Evolutionary conservation across 345 rosid genomes (phyloP).

Genomic region (Brassica napus): DNA sequence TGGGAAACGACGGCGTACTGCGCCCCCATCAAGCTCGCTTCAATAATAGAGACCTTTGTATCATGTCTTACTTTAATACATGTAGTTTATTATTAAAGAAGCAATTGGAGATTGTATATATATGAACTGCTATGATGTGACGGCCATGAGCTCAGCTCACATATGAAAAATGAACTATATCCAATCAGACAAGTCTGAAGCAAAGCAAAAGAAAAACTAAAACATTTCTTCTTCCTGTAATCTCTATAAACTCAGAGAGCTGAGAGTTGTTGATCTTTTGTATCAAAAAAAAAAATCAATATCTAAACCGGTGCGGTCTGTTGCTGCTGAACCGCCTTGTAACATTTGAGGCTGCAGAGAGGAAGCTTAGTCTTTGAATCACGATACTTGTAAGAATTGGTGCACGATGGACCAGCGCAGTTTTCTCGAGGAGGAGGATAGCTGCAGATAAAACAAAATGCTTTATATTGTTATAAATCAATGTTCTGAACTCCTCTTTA

Average conservation of each 20-base stretch:
- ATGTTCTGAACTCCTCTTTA: not conserved
- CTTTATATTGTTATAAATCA: not conserved
- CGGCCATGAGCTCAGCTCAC: constrained; percentile 24
- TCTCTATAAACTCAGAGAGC: constrained; percentile 10
- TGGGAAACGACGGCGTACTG: constrained; percentile 25
- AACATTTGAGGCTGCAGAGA: constrained; percentile 90
- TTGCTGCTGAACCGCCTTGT: constrained; percentile 63
- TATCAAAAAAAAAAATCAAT: constrained; percentile 38
- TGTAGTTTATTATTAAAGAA: not conserved
- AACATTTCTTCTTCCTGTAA: constrained; percentile 10
- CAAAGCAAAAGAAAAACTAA: not conserved
- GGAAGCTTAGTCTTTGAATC: constrained; percentile 86
- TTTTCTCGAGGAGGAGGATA: constrained; percentile 92
- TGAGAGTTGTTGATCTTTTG: constrained; percentile 14
- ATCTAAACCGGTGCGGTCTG: constrained; percentile 9
- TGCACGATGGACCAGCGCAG: constrained; percentile 79
- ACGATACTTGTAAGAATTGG: constrained; percentile 79
- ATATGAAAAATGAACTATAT: not conserved
- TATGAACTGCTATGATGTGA: constrained; percentile 32
- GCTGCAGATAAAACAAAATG: constrained; percentile 43
- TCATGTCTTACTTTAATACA: constrained; percentile 1
- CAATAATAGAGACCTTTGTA: constrained; percentile 33
- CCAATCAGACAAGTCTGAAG: constrained; percentile 20
- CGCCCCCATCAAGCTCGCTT: not conserved
- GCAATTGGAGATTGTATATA: constrained; percentile 35